phyloP scores from a whole-genome alignment of 2,329 filamentous ascomycete species.

The Scortechinia acanthostroma region DNA sequence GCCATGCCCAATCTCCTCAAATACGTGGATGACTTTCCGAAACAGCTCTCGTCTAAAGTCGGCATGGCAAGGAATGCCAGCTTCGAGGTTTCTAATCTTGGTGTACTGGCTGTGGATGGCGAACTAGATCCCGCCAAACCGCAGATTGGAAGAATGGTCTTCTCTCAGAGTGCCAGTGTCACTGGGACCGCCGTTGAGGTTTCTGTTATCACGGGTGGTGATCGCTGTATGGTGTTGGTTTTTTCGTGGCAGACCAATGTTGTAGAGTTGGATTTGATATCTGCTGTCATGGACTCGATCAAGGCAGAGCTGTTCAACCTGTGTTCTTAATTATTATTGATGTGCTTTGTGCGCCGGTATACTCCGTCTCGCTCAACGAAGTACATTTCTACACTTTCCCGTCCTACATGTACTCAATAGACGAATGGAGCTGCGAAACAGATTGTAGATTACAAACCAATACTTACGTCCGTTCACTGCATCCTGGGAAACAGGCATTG shows the following conservation, averaged over 20 bases:
- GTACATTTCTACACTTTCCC: too few relatives aligned
- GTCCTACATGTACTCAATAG: too few relatives aligned
- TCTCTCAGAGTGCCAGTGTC: conserved; percentile 31
- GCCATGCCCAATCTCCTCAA: conserved; percentile 29
- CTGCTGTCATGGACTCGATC: too few relatives aligned
- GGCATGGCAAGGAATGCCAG: conserved; percentile 24
- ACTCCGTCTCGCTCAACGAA: too few relatives aligned
- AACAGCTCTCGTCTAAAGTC: conserved; percentile 17
- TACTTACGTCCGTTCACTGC: too few relatives aligned
- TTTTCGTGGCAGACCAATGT: conserved; percentile 29
- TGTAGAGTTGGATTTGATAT: conserved; percentile 14
- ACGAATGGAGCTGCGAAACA: too few relatives aligned
- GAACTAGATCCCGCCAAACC: conserved; percentile 8
- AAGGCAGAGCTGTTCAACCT: too few relatives aligned
- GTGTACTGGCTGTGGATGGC: conserved; percentile 15
- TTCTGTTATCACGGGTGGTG: conserved; percentile 29
- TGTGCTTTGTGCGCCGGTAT: too few relatives aligned
- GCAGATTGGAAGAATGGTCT: conserved; percentile 27
- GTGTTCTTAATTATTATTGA: too few relatives aligned
- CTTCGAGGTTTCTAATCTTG: conserved; percentile 37
- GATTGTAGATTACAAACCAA: too few relatives aligned
- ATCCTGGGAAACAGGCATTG: too few relatives aligned
- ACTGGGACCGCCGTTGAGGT: conserved; percentile 24
- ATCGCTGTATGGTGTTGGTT: conserved; percentile 27
- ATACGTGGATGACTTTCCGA: conserved; percentile 20